phyloP scores from a whole-genome alignment of 2,329 filamentous ascomycete species.

The Pseudomassariella vexata region DNA sequence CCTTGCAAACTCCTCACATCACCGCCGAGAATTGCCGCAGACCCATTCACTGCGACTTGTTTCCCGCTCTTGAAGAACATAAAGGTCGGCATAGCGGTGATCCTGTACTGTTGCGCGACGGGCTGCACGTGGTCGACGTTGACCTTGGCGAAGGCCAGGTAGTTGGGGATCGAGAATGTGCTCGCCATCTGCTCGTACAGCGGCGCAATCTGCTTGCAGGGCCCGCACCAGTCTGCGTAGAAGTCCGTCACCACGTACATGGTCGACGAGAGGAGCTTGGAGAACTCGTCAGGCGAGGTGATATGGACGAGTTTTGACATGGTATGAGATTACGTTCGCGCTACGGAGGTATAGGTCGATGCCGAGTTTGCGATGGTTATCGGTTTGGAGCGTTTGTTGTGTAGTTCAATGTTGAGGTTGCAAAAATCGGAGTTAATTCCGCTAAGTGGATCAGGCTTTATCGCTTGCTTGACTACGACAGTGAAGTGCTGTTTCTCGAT shows the following conservation, averaged over 20 bases:
- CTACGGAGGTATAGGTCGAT: too few relatives aligned
- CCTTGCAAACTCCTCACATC: slow-evolving; percentile 3
- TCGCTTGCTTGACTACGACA: too few relatives aligned
- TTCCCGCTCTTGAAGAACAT: slow-evolving; percentile 52
- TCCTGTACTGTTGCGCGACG: slow-evolving; percentile 41
- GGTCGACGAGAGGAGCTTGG: slow-evolving; percentile 40
- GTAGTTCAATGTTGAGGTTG: too few relatives aligned
- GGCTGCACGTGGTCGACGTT: slow-evolving; percentile 51
- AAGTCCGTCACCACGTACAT: slow-evolving; percentile 52
- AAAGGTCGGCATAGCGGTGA: slow-evolving; percentile 55
- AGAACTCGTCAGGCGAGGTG: slow-evolving; percentile 49
- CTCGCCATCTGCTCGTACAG: slow-evolving; percentile 43
- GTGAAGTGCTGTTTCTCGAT: too few relatives aligned
- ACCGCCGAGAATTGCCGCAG: slow-evolving; percentile 7
- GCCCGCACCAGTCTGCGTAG: slow-evolving; percentile 55
- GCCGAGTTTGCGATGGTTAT: too few relatives aligned
- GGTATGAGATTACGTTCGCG: too few relatives aligned
- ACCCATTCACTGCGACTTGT: slow-evolving; percentile 7
- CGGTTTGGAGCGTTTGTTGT: too few relatives aligned
- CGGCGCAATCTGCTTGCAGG: slow-evolving; percentile 55
- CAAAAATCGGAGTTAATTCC: too few relatives aligned
- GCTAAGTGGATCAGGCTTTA: too few relatives aligned
- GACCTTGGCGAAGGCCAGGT: slow-evolving; percentile 51
- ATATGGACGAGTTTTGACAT: too few relatives aligned
- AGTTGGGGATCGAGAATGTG: slow-evolving; percentile 29